phyloP scores from a whole-genome alignment of 1,284 basidiomycete species.

The Polyporus tsugae region DNA sequence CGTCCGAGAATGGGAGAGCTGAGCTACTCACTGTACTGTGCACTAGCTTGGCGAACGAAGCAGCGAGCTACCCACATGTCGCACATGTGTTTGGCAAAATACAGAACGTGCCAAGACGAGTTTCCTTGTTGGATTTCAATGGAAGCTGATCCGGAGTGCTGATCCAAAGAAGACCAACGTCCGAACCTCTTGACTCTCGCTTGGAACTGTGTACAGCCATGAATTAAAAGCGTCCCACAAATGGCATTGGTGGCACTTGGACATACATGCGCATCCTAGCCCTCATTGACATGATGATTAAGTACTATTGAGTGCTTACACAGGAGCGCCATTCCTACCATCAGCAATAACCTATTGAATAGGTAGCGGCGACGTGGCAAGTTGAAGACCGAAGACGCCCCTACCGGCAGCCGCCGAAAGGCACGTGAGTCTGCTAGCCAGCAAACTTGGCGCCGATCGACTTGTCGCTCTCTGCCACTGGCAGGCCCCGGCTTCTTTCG shows the following conservation, averaged over 20 bases:
- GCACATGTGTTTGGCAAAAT: neutral
- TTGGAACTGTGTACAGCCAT: neutral
- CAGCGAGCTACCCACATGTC: neutral
- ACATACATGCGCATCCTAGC: neutral
- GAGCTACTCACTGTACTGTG: neutral
- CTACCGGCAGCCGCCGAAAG: too few species aligned
- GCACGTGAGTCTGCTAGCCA: too few species aligned
- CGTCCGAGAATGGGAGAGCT: neutral
- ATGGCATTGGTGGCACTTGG: neutral
- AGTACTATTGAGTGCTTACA: too few species aligned
- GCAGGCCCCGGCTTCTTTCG: too few species aligned
- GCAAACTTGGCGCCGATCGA: too few species aligned
- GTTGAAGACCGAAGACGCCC: too few species aligned
- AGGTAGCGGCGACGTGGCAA: too few species aligned
- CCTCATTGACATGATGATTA: too few species aligned
- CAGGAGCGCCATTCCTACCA: too few species aligned
- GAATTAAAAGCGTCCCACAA: neutral
- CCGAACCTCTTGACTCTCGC: neutral
- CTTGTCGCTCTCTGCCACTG: too few species aligned
- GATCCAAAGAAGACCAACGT: neutral
- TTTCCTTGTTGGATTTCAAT: neutral
- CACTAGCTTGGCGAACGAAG: neutral
- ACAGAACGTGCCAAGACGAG: neutral
- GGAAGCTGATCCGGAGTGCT: neutral
- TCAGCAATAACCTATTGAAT: too few species aligned